These are phyloP conservation scores for Bryopsis sp. DNA, from an alignment of 139 green algal species.

Conservation along the genomic window DNA sequence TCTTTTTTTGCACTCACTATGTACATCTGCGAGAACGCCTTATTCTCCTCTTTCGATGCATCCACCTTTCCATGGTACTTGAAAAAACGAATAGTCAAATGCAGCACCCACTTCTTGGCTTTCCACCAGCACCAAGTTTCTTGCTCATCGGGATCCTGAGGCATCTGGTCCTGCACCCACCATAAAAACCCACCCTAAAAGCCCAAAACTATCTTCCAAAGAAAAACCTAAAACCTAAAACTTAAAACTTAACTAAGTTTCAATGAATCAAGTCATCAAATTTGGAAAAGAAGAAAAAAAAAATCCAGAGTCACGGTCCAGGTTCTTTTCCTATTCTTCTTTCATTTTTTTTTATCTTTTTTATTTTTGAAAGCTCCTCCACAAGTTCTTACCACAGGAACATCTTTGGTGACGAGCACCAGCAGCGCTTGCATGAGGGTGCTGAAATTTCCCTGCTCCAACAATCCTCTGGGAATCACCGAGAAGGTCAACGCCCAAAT, in stretches of 20 bases:
- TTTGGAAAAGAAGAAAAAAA: too few species aligned
- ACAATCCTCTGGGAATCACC: constrained; percentile 66
- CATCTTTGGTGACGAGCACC: constrained; percentile 42
- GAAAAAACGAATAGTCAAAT: constrained; percentile 75
- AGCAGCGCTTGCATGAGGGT: constrained; percentile 79
- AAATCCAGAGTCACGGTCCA: too few species aligned
- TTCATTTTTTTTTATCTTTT: neutral
- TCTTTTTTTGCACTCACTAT: neutral
- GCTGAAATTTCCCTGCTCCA: constrained; percentile 51
- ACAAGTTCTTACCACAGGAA: neutral
- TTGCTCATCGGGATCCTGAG: constrained; percentile 48
- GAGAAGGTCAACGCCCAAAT: constrained; percentile 91
- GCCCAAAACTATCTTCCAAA: too few species aligned
- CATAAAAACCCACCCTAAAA: too few species aligned
- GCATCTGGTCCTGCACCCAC: constrained; percentile 48
- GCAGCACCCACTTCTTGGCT: constrained; percentile 91
- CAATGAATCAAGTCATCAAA: too few species aligned
- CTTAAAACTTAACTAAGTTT: too few species aligned
- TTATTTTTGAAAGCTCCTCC: neutral
- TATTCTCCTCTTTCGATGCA: constrained; percentile 4
- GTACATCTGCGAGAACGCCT: constrained; percentile 13
- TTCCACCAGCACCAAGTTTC: constrained; percentile 87
- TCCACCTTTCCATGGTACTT: constrained; percentile 35
- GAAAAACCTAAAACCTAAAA: too few species aligned
- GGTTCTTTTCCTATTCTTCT: too few species aligned